Evolutionary conservation across 2,329 filamentous ascomycete genomes (phyloP).

Genomic region (Hypomyces rosellus): DNA sequence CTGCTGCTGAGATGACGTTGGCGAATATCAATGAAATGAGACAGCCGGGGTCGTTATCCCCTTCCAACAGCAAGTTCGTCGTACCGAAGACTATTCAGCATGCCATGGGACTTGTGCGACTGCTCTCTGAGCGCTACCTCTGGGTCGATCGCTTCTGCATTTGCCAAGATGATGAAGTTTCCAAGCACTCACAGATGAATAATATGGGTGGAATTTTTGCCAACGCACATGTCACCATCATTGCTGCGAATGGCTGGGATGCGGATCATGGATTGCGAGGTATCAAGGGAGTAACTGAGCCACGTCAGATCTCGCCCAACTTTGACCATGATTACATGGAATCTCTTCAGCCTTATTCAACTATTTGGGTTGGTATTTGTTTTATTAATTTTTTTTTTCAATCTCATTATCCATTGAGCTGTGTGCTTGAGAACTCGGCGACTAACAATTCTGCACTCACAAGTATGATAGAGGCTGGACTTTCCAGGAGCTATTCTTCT

Average conservation of each 20-base stretch:
- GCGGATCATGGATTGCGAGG: neutral
- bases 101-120: slow-evolving; percentile 11
- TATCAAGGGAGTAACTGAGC: neutral
- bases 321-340: neutral
- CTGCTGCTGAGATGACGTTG: neutral
- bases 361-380: neutral
- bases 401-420: no score
- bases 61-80: neutral
- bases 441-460: neutral
- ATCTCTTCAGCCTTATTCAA: neutral
- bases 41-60: neutral
- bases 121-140: neutral
- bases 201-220: neutral
- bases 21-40: neutral
- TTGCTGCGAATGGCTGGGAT: neutral
- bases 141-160: neutral
- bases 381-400: no score
- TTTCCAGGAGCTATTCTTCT: slow-evolving; percentile 1
- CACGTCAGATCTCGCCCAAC: neutral
- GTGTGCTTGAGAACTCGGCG: neutral
- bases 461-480: neutral
- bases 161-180: neutral
- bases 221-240: neutral
- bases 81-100: neutral
- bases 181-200: neutral